Base-by-base conservation (phyloP, 768 basidiomycete genomes). In the Xerocomellus amylosporus region DNA sequence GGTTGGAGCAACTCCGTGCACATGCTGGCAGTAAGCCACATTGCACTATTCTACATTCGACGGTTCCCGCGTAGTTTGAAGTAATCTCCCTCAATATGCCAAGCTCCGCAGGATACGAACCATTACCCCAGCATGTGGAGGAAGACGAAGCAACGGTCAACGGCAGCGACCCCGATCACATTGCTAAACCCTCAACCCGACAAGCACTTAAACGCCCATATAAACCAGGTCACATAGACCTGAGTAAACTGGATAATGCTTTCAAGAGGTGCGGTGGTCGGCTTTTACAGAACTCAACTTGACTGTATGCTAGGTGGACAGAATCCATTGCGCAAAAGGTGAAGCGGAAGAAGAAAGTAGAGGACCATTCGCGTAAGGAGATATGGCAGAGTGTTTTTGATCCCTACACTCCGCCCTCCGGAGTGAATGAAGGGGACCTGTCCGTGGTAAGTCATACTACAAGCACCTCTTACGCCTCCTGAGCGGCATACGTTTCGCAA, bases 261-360 rank as follows among this genome's bases (percentile, higher is more conserved):
- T 93, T 93, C 75, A 92, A 92, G 72, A 79, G 88, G 86, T 85
- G 45, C 39, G 75, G 40, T 42, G 10, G 31, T 20, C 22, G 15
- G 20, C 54, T 30, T 24, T 31, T 39, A 39, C 9, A 49, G 31
- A 45, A n/a, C 39, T 34, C 48, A 28, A 34, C 38, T 31, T 57
- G 46, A 49, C 43, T 38, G 10, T 41, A 49, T 12, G 40, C 20
- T 24, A 89, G 88, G 66, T 93, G 90, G 90, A 93, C 90, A 13
- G 84, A 88, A 62, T 87, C 86, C 50, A 92, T 93, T 61, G 86
- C 90, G 1, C 86, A 90, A 73, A 90, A 88, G 71, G 83, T 93
- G 48, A 88, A 87, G 61, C 81, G 87, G 53, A 90, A 88, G 73
- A 87, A 85, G 77, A 89, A 86, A 60, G 76, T 77, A 15, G 77